These are phyloP conservation scores for Bipolaris gigantea DNA, from an alignment of 2,329 filamentous ascomycete genomes.

Conservation along the genomic window DNA sequence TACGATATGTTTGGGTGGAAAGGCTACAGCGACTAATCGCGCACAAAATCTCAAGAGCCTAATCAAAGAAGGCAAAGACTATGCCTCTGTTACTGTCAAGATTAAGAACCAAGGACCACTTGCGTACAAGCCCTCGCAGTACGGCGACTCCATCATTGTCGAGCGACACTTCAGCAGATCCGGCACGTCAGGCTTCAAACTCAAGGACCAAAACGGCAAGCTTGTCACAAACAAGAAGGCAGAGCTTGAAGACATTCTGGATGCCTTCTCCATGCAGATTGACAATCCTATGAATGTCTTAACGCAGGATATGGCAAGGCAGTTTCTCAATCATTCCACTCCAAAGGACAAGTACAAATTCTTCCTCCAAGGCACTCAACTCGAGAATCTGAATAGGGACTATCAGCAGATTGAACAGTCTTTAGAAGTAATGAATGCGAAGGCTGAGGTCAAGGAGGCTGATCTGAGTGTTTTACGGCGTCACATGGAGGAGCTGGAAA, in stretches of 20 bases:
- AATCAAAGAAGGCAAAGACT: slow-evolving; percentile 83
- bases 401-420: slow-evolving; percentile 82
- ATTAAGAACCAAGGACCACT: slow-evolving; percentile 88
- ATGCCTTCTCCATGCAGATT: slow-evolving; percentile 90
- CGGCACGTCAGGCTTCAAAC: slow-evolving; percentile 79
- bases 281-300: slow-evolving; percentile 96
- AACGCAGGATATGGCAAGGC: slow-evolving; percentile 90
- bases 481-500: slow-evolving; percentile 62
- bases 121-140: slow-evolving; percentile 80
- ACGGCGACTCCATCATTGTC: slow-evolving; percentile 83
- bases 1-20: slow-evolving; percentile 91
- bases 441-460: slow-evolving; percentile 63
- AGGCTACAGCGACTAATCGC: slow-evolving; percentile 89
- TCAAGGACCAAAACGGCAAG: slow-evolving; percentile 72
- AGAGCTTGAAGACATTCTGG: slow-evolving; percentile 89
- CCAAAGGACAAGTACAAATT: slow-evolving; percentile 91
- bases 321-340: slow-evolving; percentile 85
- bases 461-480: slow-evolving; percentile 65
- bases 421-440: slow-evolving; percentile 70
- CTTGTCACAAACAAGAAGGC: slow-evolving; percentile 79
- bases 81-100: slow-evolving; percentile 71
- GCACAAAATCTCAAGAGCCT: slow-evolving; percentile 86
- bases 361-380: slow-evolving; percentile 90
- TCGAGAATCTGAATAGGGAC: slow-evolving; percentile 89
- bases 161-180: slow-evolving; percentile 81